These are phyloP conservation scores for Pestalotiopsis sp. DNA, from an alignment of 2,329 filamentous ascomycete species.

Conservation along the genomic window DNA sequence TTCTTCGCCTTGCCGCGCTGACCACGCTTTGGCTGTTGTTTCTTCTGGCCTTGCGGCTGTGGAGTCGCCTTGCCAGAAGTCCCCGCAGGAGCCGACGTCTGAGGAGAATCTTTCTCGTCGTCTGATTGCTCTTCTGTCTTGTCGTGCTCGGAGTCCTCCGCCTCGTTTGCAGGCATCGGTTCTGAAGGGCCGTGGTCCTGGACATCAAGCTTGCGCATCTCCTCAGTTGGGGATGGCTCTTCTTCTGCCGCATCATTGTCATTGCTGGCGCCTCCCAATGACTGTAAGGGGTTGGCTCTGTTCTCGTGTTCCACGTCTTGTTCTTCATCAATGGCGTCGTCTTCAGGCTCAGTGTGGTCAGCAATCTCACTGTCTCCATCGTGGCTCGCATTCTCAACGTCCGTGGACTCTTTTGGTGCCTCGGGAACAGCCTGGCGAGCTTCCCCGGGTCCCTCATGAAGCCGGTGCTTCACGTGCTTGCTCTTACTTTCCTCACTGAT, in stretches of 20 bases:
- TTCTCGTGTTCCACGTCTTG: constrained; percentile 24
- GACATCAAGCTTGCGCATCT: constrained; percentile 25
- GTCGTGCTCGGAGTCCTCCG: constrained; percentile 19
- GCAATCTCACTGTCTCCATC: constrained; percentile 25
- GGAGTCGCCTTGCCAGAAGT: constrained; percentile 26
- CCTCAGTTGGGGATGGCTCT: constrained; percentile 23
- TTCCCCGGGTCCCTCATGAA: constrained; percentile 30
- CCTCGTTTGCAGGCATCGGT: background rate
- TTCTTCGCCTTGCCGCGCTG: constrained; percentile 86
- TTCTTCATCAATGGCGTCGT: constrained; percentile 29
- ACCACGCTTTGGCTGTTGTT: constrained; percentile 64
- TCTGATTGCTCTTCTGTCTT: constrained; percentile 35
- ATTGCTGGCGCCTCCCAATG: constrained; percentile 28
- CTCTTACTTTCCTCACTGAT: constrained; percentile 86
- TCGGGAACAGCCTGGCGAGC: background rate
- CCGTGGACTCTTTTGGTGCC: background rate
- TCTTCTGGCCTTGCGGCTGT: constrained; percentile 42
- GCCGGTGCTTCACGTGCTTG: constrained; percentile 76
- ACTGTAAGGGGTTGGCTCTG: constrained; percentile 39
- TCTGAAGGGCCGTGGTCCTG: constrained; percentile 13
- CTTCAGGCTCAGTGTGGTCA: constrained; percentile 31
- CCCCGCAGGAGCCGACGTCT: constrained; percentile 26
- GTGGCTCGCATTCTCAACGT: constrained; percentile 8
- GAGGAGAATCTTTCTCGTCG: constrained; percentile 34
- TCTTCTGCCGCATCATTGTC: constrained; percentile 21